Percentiles rank a stretch among this genome's conserved stretches.
Conservation (phyloP, 805 yeast species). For the Tetrapisispora pingtungensis region DNA sequence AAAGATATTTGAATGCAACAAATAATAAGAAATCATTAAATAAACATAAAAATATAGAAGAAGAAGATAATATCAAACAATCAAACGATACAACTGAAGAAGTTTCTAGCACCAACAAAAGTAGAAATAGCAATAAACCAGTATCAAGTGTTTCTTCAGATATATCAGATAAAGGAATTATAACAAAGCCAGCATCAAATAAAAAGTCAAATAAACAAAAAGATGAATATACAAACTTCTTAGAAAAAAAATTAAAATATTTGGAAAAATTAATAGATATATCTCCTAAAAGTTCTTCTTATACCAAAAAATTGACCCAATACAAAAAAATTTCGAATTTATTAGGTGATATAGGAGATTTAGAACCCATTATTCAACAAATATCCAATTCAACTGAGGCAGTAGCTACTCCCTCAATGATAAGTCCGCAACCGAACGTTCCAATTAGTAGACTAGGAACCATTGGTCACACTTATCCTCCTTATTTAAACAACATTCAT, state of each 20-base stretch:
- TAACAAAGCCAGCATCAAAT: neutral
- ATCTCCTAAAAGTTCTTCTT: slow-evolving; percentile 18
- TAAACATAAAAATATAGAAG: neutral
- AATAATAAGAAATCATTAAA: neutral
- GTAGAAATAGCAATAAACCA: neutral
- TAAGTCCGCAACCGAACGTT: neutral
- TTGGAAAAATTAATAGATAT: slow-evolving; percentile 37
- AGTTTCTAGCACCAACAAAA: neutral
- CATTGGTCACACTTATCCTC: neutral
- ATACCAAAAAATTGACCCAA: slow-evolving; percentile 26
- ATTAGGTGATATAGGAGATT: slow-evolving; percentile 11
- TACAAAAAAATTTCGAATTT: slow-evolving; percentile 33
- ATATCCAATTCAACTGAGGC: neutral
- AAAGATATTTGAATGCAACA: slow-evolving; percentile 31
- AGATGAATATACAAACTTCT: slow-evolving; percentile 46
- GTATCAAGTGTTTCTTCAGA: neutral
- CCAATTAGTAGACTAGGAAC: neutral
- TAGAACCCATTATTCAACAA: neutral
- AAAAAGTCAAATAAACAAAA: slow-evolving; percentile 32
- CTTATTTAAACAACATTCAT: neutral
- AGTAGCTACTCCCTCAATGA: neutral
- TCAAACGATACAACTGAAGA: neutral
- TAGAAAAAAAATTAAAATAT: slow-evolving; percentile 45
- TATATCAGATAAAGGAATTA: neutral
- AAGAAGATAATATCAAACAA: neutral